Base-by-base conservation (phyloP, 768 basidiomycete species). In the Pulveroboletus sp. region DNA sequence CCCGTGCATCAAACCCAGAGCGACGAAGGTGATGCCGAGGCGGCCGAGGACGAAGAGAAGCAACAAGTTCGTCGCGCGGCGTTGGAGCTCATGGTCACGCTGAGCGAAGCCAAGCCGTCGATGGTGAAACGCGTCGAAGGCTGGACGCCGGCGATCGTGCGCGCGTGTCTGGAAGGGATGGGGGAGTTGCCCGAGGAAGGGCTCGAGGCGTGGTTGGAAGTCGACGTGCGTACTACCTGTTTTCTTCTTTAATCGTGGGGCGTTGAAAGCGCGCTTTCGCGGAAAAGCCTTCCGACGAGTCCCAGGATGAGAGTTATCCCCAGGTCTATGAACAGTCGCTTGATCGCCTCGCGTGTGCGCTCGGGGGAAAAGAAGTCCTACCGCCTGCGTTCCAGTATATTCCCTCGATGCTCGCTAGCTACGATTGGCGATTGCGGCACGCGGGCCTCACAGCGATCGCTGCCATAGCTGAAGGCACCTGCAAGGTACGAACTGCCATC, bases 401-500 rank as follows among this genome's bases (percentile, higher is more conserved):
- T 13, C 89, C 89, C 1, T 83, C 82, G 0, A 89, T 94, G 84
- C 73, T 93, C 49, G 79, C 77, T 0, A 83, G 79, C 47, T 85
- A 83, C 51, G 88, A 93, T 66, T 95, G 93, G 93, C 76, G 88
- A 45, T 77, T 82, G 23, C 75, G 91, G 24, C 90, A 94, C 58
- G 90, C 89, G 0, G 92, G 87, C 11, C 70, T 94, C 22, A 89
- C 92, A 80, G 89, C 89, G 0, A 86, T 95, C 49, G 89, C 89
- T 0, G 80, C 85, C 0, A 85, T 93, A 43, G 89, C 82, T 0
- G 92, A 93, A 67, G 92, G 92, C 2, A 89, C 88, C 0, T 81
- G 78, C 31, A 85, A 83, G 72, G 82, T 84, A 38, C 20, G 64
- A 56, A 6, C 14, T 34, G 10, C 20, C 8, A 11, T 10, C 5